These are phyloP conservation scores for Cinchona pubescens DNA, from an alignment of 257 asterid species.

Conservation along the genomic window DNA sequence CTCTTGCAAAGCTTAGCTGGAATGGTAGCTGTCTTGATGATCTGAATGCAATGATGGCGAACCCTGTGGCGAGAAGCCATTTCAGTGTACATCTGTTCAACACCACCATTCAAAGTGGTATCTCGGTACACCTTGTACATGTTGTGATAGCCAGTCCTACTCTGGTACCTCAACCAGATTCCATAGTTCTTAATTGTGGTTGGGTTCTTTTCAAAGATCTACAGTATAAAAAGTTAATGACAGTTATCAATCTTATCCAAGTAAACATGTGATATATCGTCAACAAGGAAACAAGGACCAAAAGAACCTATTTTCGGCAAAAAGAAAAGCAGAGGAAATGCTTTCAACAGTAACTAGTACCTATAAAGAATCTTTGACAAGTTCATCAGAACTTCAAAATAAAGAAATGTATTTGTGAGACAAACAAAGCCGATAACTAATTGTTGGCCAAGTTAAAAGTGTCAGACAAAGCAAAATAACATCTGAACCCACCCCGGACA, in stretches of 20 bases:
- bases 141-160: conserved; percentile 86
- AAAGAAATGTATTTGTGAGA: no score
- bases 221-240: no score
- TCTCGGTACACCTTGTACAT: conserved; percentile 95
- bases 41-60: conserved; percentile 78
- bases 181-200: conserved; percentile 86
- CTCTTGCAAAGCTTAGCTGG: conserved; percentile 91
- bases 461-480: no score
- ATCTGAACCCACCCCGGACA: no score
- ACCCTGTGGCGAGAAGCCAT: conserved; percentile 97
- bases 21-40: conserved; percentile 84
- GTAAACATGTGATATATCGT: no score
- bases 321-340: background rate
- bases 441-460: no score
- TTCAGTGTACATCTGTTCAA: conserved; percentile 92
- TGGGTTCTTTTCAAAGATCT: conserved; percentile 90
- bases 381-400: background rate
- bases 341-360: background rate
- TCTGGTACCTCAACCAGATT: conserved; percentile 85
- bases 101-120: conserved; percentile 81
- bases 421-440: no score
- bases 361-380: background rate
- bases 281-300: background rate
- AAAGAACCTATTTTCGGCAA: background rate
- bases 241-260: no score